Conservation (phyloP, 2,329 filamentous ascomycete species). For the Uncinocarpus reesii region DNA sequence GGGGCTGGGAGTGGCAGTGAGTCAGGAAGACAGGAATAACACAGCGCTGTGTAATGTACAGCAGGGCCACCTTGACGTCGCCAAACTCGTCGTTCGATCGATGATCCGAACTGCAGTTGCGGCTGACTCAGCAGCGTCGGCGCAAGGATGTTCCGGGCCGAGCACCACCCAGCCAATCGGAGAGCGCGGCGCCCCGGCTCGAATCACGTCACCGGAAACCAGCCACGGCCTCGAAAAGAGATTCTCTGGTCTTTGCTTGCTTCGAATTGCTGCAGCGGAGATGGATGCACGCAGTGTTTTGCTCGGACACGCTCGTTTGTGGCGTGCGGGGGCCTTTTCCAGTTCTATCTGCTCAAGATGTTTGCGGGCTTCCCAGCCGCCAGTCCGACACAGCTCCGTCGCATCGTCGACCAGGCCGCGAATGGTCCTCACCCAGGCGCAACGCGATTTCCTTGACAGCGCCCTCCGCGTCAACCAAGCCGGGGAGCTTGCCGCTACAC, state of each 20-base stretch:
- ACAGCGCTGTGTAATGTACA: too few relatives aligned
- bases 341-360: constrained; percentile 11
- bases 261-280: too few relatives aligned
- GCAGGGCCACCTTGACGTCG: constrained; percentile 2
- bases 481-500: constrained; percentile 87
- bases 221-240: neutral
- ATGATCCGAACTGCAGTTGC: neutral
- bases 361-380: neutral
- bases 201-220: neutral
- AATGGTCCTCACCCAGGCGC: constrained; percentile 56
- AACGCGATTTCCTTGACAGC: constrained; percentile 64
- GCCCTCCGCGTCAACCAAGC: constrained; percentile 94
- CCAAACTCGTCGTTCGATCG: too few relatives aligned
- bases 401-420: constrained; percentile 22
- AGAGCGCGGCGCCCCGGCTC: neutral
- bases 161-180: neutral
- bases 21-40: neutral
- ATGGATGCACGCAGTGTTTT: constrained; percentile 1
- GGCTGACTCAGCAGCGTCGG: constrained; percentile 1
- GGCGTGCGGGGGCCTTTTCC: neutral
- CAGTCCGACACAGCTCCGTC: constrained; percentile 1
- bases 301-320: neutral
- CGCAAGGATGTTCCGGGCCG: neutral
- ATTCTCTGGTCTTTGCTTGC: too few relatives aligned
- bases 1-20: too few relatives aligned